These are phyloP conservation scores for Schwanniomyces etchellsii DNA, from an alignment of 1,139 yeast species.

Conservation along the genomic window DNA sequence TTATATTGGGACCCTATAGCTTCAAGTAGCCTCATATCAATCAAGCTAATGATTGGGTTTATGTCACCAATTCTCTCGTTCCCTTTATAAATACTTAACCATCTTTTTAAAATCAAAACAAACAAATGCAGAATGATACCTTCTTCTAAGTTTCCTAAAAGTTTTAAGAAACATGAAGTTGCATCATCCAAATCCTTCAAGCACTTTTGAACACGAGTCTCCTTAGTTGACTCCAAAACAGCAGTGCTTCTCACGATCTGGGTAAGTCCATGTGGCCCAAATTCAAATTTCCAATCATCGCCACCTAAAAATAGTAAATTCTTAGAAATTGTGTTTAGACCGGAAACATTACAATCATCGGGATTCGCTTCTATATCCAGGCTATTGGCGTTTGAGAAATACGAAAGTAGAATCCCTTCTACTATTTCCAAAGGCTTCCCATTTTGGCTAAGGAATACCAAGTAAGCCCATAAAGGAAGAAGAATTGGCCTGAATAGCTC, in stretches of 20 bases:
- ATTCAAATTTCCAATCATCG: conserved; percentile 45
- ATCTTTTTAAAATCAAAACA: conserved; percentile 47
- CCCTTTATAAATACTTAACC: conserved; percentile 39
- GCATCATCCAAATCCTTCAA: conserved; percentile 47
- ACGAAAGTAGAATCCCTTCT: conserved; percentile 42
- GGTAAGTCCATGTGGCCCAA: conserved; percentile 52
- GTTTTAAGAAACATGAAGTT: conserved; percentile 38
- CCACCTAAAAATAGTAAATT: conserved; percentile 42
- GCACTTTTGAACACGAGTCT: conserved; percentile 21
- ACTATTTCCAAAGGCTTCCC: conserved; percentile 38
- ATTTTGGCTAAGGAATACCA: conserved; percentile 41
- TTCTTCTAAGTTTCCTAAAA: conserved; percentile 48
- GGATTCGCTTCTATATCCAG: conserved; percentile 13
- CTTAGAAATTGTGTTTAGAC: conserved; percentile 33
- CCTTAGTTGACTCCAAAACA: conserved; percentile 14
- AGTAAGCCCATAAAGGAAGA: conserved; percentile 57
- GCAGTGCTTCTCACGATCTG: conserved; percentile 28
- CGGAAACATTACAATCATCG: conserved; percentile 14
- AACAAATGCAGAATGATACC: conserved; percentile 45
- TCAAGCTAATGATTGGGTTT: conserved; percentile 51
- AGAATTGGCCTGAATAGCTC: conserved; percentile 42
- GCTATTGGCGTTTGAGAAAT: conserved; percentile 24
- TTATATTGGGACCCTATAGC: conserved; percentile 55
- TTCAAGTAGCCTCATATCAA: conserved; percentile 64
- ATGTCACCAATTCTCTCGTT: conserved; percentile 9